Conservation (phyloP, 2,329 filamentous ascomycete species). For the Colletotrichum cereale region DNA sequence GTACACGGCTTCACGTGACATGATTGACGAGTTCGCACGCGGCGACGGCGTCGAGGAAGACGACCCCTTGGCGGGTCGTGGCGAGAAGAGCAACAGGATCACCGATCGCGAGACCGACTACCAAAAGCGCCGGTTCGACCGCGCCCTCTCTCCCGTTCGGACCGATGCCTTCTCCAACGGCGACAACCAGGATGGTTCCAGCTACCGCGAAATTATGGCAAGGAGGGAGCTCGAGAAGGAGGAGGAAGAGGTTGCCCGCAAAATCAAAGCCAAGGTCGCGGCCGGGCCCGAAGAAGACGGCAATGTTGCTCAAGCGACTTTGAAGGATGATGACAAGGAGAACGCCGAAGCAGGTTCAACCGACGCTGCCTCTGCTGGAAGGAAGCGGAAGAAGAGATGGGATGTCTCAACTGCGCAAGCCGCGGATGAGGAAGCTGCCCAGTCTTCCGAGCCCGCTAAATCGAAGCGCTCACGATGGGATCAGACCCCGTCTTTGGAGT, state of each 20-base stretch:
- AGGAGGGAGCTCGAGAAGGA: conserved; percentile 91
- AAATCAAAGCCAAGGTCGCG: conserved; percentile 81
- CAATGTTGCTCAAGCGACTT: conserved; percentile 74
- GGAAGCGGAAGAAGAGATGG: conserved; percentile 96
- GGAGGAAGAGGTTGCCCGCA: conserved; percentile 85
- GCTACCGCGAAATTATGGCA: conserved; percentile 92
- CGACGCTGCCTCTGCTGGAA: conserved; percentile 70
- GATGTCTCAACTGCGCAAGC: conserved; percentile 77
- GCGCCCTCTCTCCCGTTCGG: conserved; percentile 85
- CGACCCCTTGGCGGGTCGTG: conserved; percentile 84
- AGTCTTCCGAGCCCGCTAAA: conserved; percentile 68
- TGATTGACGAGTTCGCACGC: conserved; percentile 93
- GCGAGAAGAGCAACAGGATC: conserved; percentile 91
- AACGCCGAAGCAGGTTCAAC: conserved; percentile 78
- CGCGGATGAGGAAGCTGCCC: conserved; percentile 62
- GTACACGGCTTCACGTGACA: conserved; percentile 91
- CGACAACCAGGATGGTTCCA: conserved; percentile 77
- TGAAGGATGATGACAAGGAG: conserved; percentile 82
- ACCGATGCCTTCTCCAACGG: conserved; percentile 88
- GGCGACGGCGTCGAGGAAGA: conserved; percentile 91
- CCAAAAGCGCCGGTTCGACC: conserved; percentile 94
- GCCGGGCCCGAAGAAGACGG: conserved; percentile 69
- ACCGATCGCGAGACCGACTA: conserved; percentile 96
- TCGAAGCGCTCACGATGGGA: conserved; percentile 89
- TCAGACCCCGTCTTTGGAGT: conserved; percentile 73